Evolutionary conservation across 179 eudicot species (phyloP), one percentile per base, ranked within the genome.

Genomic region (Beta lomatogona): DNA sequence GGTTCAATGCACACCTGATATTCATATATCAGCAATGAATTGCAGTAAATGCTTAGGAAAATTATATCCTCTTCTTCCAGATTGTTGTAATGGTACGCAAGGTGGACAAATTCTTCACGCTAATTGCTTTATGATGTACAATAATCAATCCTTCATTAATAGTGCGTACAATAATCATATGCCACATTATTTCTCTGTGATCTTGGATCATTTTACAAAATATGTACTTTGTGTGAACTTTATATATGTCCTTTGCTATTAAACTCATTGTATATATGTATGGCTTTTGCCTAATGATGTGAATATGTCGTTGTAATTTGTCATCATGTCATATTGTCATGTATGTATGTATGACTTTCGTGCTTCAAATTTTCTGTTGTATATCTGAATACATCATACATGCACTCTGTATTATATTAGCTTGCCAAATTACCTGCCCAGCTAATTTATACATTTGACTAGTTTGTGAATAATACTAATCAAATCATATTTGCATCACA

Each of bases 1-100:
- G 53, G 85, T 46, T 28, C 83, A 86, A 71, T 86, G 87, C 77
- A 79, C 81, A 22, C 76, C 82, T 61, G 80, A 82, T 68, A n/a
- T n/a, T n/a, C n/a, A n/a, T n/a, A 63, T 85, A 54, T 78, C 89
- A 2, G 72, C 76, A 13, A 41, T 36, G 58, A 78, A 71, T 54
- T 82, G 89, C 36, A 69, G 79, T 44, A 18, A 28, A 18, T 87
- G 89, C 58, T 82, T 87, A 59, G 14, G 59, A 31, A 58, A 68
- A 53, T 9, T 84, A 64, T 64, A 80, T 71, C 59, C 36, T 9
- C 31, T 52, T 53, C 41, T 78, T 74, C 78, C 82, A 14, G 53
- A 46, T 16, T 79, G 79, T 57, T 86, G 85, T 70, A 63, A 76
- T 83, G 69, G 46, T 15, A 60, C 57, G 67, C 79, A 76, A 78